Evolutionary conservation across 2,329 filamentous ascomycete genomes (phyloP).

Genomic region (Neonectria magnoliae): DNA sequence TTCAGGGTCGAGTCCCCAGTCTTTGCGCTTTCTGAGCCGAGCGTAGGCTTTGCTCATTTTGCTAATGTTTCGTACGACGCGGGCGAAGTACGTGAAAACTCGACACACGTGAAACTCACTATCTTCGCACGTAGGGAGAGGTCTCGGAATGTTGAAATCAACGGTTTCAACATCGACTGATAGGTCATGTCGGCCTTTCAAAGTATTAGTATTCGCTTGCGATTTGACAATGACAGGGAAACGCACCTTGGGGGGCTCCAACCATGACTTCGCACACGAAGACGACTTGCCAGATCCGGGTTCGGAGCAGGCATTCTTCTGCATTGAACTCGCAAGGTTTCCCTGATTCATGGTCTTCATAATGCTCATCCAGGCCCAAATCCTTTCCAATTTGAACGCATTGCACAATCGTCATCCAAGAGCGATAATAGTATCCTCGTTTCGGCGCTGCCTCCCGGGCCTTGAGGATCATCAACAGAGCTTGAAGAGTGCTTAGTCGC

Average conservation of each 20-base stretch:
- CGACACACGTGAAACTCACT: conserved; percentile 81
- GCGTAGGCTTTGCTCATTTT: conserved; percentile 80
- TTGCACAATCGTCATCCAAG: conserved; percentile 95
- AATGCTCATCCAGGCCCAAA: conserved; percentile 87
- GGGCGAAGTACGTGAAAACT: conserved; percentile 84
- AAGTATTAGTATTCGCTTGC: conserved; percentile 22
- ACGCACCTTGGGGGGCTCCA: conserved; percentile 85
- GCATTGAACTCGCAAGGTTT: conserved; percentile 73
- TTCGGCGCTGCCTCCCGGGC: conserved; percentile 92
- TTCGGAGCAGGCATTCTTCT: conserved; percentile 84
- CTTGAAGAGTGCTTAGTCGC: conserved; percentile 90
- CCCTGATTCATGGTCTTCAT: conserved; percentile 78
- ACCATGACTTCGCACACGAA: conserved; percentile 92
- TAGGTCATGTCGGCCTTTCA: conserved; percentile 79
- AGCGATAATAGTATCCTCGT: conserved; percentile 94
- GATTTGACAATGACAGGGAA: too few species aligned
- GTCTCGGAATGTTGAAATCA: conserved; percentile 74
- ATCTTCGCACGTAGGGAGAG: conserved; percentile 74
- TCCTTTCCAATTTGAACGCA: conserved; percentile 95
- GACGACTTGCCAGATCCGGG: conserved; percentile 88
- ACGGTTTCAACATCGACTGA: conserved; percentile 79
- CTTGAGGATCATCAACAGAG: conserved; percentile 86
- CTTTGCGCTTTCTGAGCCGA: conserved; percentile 78
- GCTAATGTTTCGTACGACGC: conserved; percentile 80
- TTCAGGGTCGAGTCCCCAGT: conserved; percentile 88